Evolutionary conservation across 2,329 filamentous ascomycete genomes (phyloP).

Genomic region (Verticillium nubilum): DNA sequence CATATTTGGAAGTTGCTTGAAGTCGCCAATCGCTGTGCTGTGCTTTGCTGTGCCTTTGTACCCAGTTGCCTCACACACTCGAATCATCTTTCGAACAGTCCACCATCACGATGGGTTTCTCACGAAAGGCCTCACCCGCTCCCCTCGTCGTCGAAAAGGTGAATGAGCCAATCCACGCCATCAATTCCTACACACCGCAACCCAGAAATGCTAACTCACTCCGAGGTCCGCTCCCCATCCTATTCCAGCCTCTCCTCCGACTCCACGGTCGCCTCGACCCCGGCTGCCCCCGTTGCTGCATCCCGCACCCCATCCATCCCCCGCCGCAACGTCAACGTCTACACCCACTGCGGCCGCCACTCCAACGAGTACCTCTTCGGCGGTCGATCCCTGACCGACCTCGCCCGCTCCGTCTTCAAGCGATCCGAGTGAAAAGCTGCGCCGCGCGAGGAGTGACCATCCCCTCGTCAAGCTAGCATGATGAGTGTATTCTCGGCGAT

Average conservation of each 20-base stretch:
- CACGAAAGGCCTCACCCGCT: not conserved
- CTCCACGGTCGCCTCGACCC: slow-evolving; percentile 14
- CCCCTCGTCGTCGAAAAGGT: slow-evolving; percentile 2
- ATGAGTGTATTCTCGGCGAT: too few species aligned
- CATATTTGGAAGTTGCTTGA: not conserved
- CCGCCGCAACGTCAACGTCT: slow-evolving; percentile 32
- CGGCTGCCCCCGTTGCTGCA: not conserved
- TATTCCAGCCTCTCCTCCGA: slow-evolving; percentile 22
- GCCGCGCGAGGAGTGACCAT: not conserved
- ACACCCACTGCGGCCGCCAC: slow-evolving; percentile 51
- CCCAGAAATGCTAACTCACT: slow-evolving; percentile 4
- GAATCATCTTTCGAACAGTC: not conserved
- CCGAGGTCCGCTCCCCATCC: slow-evolving; percentile 15
- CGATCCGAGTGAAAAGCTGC: slow-evolving; percentile 1
- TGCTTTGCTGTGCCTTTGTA: not conserved
- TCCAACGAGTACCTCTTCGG: slow-evolving; percentile 48
- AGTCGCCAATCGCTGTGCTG: not conserved
- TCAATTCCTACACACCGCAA: too few species aligned
- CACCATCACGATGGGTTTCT: slow-evolving; percentile 1
- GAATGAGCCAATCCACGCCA: too few species aligned
- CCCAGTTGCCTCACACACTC: not conserved
- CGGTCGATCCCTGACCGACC: slow-evolving; percentile 38
- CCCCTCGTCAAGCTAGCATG: not conserved
- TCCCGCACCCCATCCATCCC: not conserved
- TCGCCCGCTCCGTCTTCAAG: slow-evolving; percentile 35